Base-by-base conservation (phyloP, 1,284 basidiomycete genomes). In the Mycena citricolor region DNA sequence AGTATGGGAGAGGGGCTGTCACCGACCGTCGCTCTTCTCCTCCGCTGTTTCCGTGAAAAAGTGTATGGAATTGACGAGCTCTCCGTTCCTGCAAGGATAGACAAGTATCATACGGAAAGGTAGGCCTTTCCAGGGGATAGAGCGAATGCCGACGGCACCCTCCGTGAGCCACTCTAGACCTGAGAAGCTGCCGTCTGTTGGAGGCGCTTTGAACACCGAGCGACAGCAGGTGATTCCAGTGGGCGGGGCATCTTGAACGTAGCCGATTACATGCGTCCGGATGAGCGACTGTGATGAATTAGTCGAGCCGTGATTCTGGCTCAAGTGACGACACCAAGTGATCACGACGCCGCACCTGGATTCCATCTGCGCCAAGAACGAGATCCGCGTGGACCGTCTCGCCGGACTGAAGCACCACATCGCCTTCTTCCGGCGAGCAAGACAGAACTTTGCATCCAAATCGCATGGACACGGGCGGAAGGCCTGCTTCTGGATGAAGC, bases 341-440 rank as follows among this genome's bases (percentile, higher is more conserved):
- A 5, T 13, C 21, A 14, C 20, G 2, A 12, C 8, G n/a, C 12
- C 20, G 16, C 26, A 48, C 46, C 26, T 48, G 42, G 20, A 52
- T 11, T 19, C 50, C 50, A 29, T 52, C 50, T 6, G 50, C 50
- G 4, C 45, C 46, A 14, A 52, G 25, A n/a, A 52, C 32, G 21
- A 47, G 26, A 30, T 52, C 50, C 7, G 39, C 45, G 3, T 30
- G 14, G 8, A 52, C 21, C 8, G 32, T 32, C 29, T 42, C 16
- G 5, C 42, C 49, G n/a, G 14, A 23, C 5, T 39, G 8, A 20
- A 52, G 32, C 5, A 39, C 48, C 19, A 52, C 16, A 8, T 32
- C 42, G 2, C 42, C 46, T 12, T 26, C 30, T 10, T 48, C 34
- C 5, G 50, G 42, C 7, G 38, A 21, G 24, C 45, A 51, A 7